Base-by-base conservation (phyloP, 2,329 filamentous ascomycete species). In the Claviceps pazoutovae region DNA sequence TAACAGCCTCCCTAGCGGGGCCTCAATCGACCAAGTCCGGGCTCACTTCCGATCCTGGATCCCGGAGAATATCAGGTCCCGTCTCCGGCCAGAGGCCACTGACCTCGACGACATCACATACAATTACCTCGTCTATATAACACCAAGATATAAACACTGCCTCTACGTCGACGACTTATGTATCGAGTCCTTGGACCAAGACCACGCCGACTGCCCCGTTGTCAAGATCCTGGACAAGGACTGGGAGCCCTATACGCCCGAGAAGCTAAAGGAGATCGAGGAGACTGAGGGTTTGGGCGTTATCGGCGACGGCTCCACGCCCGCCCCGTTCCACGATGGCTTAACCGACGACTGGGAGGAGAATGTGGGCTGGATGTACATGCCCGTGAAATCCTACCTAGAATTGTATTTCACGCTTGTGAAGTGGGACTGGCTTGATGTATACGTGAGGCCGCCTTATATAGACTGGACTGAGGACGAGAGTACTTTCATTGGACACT, bases 1-100 rank as follows among this genome's bases (percentile, higher is more conserved):
- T 42, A 14, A 43, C 42, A 34, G 49, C 34, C 30, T 41, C 23
- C 19, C 34, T 38, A 46, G 49, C 49, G 42, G 49, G 41, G 49
- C 42, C 49, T 34, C 49, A 21, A 39, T 44, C 34, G 16, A 47
- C 16, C 43, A 51, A 46, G 49, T 51, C 19, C 49, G 49, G 36
- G 11, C 36, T 41, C 49, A 47, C 49, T 51, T 51, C 43, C 43
- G 42, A n/a, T 51, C 42, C 23, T 51, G 43, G 49, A 44, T 51
- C 36, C 21, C 49, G 21, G 46, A 47, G 36, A 41, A 47, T 36
- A 21, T 51, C 13, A 21, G 42, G 37, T 19, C 17, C 17, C 49
- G 49, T 51, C 43, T 51, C 36, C 21, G 21, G 21, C 42, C 37
- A 11, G 36, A 36, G 14, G 34, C 36, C 34, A 41, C 36, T 46